Conservation (phyloP, 306 rosid genomes). For the Cicer bijugum region DNA sequence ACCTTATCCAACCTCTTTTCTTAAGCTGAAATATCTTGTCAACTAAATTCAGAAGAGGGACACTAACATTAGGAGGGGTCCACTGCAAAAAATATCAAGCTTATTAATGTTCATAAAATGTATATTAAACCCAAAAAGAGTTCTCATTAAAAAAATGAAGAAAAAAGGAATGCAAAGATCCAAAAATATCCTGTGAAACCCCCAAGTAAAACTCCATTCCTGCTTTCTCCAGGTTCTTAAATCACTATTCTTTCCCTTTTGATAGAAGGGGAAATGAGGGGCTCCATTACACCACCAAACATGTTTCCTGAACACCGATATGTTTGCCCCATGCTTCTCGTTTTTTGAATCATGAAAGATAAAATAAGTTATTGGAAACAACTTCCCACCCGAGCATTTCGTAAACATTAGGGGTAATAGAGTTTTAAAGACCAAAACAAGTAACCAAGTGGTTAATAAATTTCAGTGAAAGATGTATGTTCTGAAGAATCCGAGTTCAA, state of each 20-base stretch:
- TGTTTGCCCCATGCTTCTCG: conserved; percentile 32
- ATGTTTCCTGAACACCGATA: conserved; percentile 1
- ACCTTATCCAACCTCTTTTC: conserved; percentile 99
- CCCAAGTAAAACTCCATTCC: conserved; percentile 1
- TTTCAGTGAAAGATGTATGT: too few species aligned
- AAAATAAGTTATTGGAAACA: background rate
- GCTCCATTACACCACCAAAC: conserved; percentile 13
- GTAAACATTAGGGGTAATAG: conserved; percentile 8
- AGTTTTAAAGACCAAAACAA: conserved; percentile 33
- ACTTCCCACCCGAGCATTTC: conserved; percentile 9
- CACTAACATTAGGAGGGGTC: conserved; percentile 94
- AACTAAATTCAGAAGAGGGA: conserved; percentile 90
- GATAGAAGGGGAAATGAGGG: background rate
- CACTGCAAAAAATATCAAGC: conserved; percentile 71
- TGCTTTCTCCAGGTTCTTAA: conserved; percentile 17
- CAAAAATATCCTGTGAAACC: conserved; percentile 11
- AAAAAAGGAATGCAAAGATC: conserved; percentile 23
- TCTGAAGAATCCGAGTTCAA: too few species aligned
- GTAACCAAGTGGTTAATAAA: too few species aligned
- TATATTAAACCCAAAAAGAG: background rate
- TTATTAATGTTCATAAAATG: conserved; percentile 32
- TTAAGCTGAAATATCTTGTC: conserved; percentile 97
- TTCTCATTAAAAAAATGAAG: conserved; percentile 7
- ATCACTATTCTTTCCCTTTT: conserved; percentile 8
- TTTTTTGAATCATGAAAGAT: background rate